A percentile compares a stretch with the other conserved stretches of the same genome.
phyloP scores from a whole-genome alignment of 2,329 filamentous ascomycete species.

The Beauveria australis region DNA sequence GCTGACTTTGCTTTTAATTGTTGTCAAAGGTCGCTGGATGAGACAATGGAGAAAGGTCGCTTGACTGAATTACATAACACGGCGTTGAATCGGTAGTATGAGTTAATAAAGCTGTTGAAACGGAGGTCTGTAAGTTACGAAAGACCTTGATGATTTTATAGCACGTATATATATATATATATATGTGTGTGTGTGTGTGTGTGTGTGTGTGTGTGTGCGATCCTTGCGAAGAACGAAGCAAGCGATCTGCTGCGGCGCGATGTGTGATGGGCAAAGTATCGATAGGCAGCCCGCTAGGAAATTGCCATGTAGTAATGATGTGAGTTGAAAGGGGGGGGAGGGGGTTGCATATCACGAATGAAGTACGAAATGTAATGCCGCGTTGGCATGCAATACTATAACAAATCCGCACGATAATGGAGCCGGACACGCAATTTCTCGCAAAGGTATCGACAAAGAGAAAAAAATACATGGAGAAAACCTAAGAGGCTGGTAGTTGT shows the following conservation, averaged over 20 bases:
- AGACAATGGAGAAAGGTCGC: neutral
- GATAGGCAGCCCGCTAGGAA: too few species aligned
- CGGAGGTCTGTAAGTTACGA: neutral
- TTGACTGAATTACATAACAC: neutral
- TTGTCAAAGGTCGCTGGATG: neutral
- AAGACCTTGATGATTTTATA: too few species aligned
- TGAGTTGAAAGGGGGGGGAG: neutral
- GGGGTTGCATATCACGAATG: neutral
- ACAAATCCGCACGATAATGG: neutral
- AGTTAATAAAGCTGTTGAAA: conserved; percentile 1
- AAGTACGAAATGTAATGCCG: neutral
- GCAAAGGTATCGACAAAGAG: too few species aligned
- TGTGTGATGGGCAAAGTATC: too few species aligned
- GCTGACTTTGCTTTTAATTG: neutral
- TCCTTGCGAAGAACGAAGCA: neutral
- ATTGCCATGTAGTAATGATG: too few species aligned
- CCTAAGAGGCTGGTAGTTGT: neutral
- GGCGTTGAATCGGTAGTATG: conserved; percentile 1
- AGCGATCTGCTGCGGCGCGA: too few species aligned
- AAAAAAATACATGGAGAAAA: neutral
- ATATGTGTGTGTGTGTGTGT: too few species aligned
- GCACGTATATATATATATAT: neutral
- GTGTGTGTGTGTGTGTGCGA: neutral
- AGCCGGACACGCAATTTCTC: neutral
- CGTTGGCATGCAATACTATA: neutral